Evolutionary conservation across 306 rosid genomes (phyloP).

Genomic region (Trifolium repens): DNA sequence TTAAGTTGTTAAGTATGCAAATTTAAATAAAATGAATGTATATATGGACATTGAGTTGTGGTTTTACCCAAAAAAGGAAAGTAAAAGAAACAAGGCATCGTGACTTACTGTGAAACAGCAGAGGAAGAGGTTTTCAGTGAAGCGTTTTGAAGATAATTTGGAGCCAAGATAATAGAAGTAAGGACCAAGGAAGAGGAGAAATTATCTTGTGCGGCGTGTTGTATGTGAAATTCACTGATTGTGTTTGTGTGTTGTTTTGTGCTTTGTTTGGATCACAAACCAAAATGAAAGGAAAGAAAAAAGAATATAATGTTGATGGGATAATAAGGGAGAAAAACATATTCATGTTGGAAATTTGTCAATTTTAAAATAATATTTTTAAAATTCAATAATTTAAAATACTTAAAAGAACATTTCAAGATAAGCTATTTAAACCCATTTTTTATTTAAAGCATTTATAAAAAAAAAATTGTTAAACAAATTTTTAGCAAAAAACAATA

Average conservation of each 20-base stretch:
- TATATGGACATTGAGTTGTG: background rate
- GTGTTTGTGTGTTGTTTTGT: background rate
- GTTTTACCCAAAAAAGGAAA: background rate
- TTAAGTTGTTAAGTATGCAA: background rate
- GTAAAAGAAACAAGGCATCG: background rate
- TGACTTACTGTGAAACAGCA: background rate
- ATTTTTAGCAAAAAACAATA: too few relatives aligned
- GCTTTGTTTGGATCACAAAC: background rate
- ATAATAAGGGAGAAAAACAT: too few relatives aligned
- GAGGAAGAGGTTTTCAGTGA: background rate
- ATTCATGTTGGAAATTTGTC: too few relatives aligned
- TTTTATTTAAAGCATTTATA: too few relatives aligned
- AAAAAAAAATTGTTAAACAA: too few relatives aligned
- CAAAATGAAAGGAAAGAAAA: too few relatives aligned
- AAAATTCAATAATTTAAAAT: too few relatives aligned
- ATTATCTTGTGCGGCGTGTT: background rate
- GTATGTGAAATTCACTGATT: background rate
- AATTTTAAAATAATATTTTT: too few relatives aligned
- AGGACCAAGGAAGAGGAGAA: background rate
- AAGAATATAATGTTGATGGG: too few relatives aligned
- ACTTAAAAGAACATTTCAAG: too few relatives aligned
- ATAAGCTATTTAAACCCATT: too few relatives aligned
- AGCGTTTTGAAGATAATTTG: background rate
- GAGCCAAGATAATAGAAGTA: background rate
- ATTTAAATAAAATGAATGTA: too few relatives aligned